A percentile compares a stretch with the other conserved stretches of the same genome.
These are phyloP conservation scores for Trichoderma endophyticum DNA, from an alignment of 2,329 filamentous ascomycete species.

Conservation along the genomic window DNA sequence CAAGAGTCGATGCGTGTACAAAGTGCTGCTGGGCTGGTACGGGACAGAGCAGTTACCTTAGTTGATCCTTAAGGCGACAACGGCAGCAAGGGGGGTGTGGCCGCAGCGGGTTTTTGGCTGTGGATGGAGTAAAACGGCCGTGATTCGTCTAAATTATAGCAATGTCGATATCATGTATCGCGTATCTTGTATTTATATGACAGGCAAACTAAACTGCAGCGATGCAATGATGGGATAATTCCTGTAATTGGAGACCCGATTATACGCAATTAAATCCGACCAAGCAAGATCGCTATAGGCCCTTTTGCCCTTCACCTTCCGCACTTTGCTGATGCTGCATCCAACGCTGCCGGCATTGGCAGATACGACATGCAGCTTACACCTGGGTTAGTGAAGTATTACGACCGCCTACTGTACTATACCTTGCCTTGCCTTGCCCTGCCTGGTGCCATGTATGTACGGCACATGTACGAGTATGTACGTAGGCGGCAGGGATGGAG, in stretches of 20 bases:
- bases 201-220: background rate
- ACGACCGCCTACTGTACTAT: background rate
- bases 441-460: background rate
- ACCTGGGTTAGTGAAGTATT: background rate
- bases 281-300: background rate
- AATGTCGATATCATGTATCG: background rate
- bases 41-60: background rate
- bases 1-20: conserved; percentile 5
- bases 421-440: background rate
- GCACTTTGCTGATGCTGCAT: background rate
- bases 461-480: background rate
- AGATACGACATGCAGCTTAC: conserved; percentile 16
- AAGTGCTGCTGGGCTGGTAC: background rate
- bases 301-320: background rate
- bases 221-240: background rate
- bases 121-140: background rate
- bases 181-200: background rate
- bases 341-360: conserved; percentile 9
- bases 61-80: background rate
- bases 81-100: background rate
- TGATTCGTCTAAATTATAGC: background rate
- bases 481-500: background rate
- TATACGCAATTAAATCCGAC: background rate
- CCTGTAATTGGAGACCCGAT: background rate
- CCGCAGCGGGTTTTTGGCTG: background rate